These are phyloP conservation scores for Xylaria telfairii DNA, from an alignment of 495 filamentous ascomycete genomes.

Conservation along the genomic window DNA sequence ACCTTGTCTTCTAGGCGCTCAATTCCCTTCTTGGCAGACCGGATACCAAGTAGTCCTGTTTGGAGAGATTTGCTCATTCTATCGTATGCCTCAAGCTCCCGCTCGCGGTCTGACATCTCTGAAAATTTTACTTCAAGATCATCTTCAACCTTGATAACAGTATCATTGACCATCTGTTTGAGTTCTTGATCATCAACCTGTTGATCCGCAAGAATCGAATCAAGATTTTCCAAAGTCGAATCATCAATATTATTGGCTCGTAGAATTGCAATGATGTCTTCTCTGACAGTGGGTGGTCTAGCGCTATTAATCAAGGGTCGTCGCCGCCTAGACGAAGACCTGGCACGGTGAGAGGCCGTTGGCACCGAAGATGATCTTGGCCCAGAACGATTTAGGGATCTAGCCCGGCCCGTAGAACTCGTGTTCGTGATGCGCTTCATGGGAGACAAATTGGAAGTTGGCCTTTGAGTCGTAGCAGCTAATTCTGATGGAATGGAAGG, in stretches of 20 bases:
- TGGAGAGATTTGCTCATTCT: slow-evolving; percentile 65
- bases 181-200: slow-evolving; percentile 34
- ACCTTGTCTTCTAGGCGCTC: slow-evolving; percentile 68
- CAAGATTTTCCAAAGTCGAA: slow-evolving; percentile 59
- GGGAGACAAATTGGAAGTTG: slow-evolving; percentile 26
- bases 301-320: slow-evolving; percentile 54
- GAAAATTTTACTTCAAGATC: slow-evolving; percentile 40
- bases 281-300: slow-evolving; percentile 52
- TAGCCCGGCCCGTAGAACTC: not conserved
- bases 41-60: slow-evolving; percentile 66
- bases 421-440: slow-evolving; percentile 6
- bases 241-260: slow-evolving; percentile 57
- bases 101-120: slow-evolving; percentile 44
- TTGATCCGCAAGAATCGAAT: slow-evolving; percentile 45
- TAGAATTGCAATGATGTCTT: slow-evolving; percentile 57
- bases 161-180: slow-evolving; percentile 37
- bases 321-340: slow-evolving; percentile 45
- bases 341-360: slow-evolving; percentile 32
- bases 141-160: slow-evolving; percentile 43
- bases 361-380: slow-evolving; percentile 36
- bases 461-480: slow-evolving; percentile 20
- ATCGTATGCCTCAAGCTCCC: slow-evolving; percentile 59
- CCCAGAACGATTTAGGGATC: slow-evolving; percentile 14
- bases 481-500: slow-evolving; percentile 5
- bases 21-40: slow-evolving; percentile 69